Base-by-base conservation (phyloP, 108 stramenopile genomes). In the Schizochytrium sp. region DNA sequence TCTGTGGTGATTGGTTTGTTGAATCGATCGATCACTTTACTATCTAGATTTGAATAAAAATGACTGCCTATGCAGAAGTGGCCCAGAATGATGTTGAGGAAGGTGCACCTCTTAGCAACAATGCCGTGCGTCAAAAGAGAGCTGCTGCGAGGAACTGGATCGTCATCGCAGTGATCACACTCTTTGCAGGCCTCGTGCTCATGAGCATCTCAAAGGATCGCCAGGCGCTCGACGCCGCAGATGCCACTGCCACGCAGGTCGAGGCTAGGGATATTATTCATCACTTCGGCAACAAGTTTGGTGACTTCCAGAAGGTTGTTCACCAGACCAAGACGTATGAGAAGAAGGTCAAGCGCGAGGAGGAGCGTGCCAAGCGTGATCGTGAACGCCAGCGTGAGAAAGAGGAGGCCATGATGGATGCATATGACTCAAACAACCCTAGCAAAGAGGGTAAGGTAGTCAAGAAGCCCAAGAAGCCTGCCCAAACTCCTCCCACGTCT, bases 151-250 rank as follows among this genome's bases (percentile, higher is more conserved):
- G 61, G 19, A 64, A 64, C 12, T 64, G 61, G 61, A 42, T 64
- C 4, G 61, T 64, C 41, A 64, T 64, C 61, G 61, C 61, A 7
- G 61, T 64, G 17, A 64, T 64, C 42, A 42, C 61, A 0, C 61
- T 64, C 4, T 64, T 64, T 13, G 61, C 61, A 42, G 61, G 61
- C 19, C 61, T 64, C 61, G 61, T 64, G 61, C 61, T 64, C 61
- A 64, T 64, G 61, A 64, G 61, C 12, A 64, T 64, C 42, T 5
- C 41, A 38, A 64, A 64, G 12, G 61, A 64, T 42, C 61, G 61
- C 61, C 41, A 64, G 61, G 61, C 61, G 5, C 61, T 64, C 61
- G 61, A 64, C 19, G 61, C 61, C 12, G 61, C 61, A 38, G 61
- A 10, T n/a, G 61, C 61, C 8, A 64, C 61, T 5, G 8, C 61